Conservation (phyloP, 192 early-diverging fungal genomes). For the Pecoramyces ruminantium region DNA sequence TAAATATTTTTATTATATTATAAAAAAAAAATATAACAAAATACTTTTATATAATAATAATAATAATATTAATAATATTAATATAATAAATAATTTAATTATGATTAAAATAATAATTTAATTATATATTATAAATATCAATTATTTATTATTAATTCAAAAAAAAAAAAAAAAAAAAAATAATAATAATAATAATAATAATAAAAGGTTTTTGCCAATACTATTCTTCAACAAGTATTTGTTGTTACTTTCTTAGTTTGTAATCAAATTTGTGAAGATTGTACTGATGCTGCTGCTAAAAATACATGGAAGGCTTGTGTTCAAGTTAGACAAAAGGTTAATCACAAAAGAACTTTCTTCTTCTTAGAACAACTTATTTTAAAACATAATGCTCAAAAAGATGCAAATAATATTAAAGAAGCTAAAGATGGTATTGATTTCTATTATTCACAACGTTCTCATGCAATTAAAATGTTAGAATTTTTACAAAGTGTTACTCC, state of each 20-base stretch:
- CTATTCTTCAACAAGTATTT: conserved; percentile 91
- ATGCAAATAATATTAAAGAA: conserved; percentile 97
- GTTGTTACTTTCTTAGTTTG: conserved; percentile 87
- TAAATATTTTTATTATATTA: no score
- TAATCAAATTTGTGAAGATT: conserved; percentile 89
- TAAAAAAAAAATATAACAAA: no score
- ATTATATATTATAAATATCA: no score
- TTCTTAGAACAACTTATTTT: conserved; percentile 97
- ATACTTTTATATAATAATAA: no score
- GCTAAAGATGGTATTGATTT: conserved; percentile 93
- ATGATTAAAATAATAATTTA: no score
- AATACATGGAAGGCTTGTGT: conserved; percentile 96
- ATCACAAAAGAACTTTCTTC: conserved; percentile 95
- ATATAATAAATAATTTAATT: background rate
- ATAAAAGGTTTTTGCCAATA: conserved; percentile 72
- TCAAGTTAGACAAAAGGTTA: conserved; percentile 86
- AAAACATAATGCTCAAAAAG: conserved; percentile 90
- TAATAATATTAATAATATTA: no score
- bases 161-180: background rate
- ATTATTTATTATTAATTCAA: background rate
- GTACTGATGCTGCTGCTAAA: conserved; percentile 84
- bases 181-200: no score
- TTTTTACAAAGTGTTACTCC: conserved; percentile 80
- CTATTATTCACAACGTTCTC: conserved; percentile 72
- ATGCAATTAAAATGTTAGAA: conserved; percentile 92